Evolutionary conservation across 805 yeast genomes (phyloP).

Genomic region (Nakazawaea anatomiae): DNA sequence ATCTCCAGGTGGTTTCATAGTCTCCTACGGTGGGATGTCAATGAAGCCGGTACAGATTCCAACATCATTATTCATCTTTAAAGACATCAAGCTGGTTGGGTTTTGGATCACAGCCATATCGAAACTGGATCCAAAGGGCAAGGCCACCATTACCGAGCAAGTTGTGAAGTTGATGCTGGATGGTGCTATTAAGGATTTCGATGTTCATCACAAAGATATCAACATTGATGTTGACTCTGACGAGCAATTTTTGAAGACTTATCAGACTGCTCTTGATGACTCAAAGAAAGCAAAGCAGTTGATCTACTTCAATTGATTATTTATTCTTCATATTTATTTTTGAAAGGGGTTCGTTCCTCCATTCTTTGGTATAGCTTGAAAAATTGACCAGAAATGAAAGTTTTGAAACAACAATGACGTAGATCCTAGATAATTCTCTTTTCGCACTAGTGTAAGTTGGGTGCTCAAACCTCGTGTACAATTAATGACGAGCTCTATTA

Average conservation of each 20-base stretch:
- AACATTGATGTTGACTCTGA: conserved; percentile 30
- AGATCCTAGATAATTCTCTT: too few relatives aligned
- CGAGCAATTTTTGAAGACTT: conserved; percentile 34
- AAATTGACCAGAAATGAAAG: too few relatives aligned
- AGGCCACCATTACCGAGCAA: conserved; percentile 46
- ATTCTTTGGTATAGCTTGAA: too few relatives aligned
- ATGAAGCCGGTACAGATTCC: conserved; percentile 91
- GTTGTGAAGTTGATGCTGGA: conserved; percentile 52
- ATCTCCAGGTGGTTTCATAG: conserved; percentile 64
- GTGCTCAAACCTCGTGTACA: too few relatives aligned
- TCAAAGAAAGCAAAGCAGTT: conserved; percentile 41
- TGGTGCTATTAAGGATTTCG: conserved; percentile 48
- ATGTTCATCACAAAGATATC: conserved; percentile 33
- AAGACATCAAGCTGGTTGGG: conserved; percentile 79
- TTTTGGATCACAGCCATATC: conserved; percentile 85
- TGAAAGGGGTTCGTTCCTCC: too few relatives aligned
- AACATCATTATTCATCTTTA: conserved; percentile 84
- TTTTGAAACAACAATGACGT: too few relatives aligned
- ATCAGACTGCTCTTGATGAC: conserved; percentile 36
- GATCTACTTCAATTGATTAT: conserved; percentile 1
- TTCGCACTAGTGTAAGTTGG: too few relatives aligned
- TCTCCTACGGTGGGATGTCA: conserved; percentile 98
- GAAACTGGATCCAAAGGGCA: conserved; percentile 52
- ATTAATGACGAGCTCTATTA: too few relatives aligned
- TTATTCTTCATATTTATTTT: too few relatives aligned